Percentiles rank a stretch among this genome's conserved stretches.
These are phyloP conservation scores for Endotrypanum monterogeii DNA, from an alignment of 208 protist genomes.

Conservation along the genomic window DNA sequence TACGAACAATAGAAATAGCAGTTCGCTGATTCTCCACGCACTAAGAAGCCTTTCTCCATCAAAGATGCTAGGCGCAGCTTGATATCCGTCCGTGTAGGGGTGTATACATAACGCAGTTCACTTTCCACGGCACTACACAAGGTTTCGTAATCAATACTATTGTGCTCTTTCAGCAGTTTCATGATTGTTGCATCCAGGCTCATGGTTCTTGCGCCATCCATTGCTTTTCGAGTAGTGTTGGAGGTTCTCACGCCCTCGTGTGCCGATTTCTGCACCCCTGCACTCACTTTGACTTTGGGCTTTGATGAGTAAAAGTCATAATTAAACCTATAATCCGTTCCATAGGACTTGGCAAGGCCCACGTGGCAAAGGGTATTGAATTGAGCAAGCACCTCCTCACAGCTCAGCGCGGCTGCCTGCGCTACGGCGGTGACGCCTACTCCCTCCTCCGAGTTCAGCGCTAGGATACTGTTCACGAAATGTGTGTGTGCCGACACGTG, in stretches of 20 bases:
- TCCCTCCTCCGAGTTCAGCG: slow-evolving; percentile 38
- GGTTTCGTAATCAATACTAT: slow-evolving; percentile 47
- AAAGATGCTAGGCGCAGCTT: slow-evolving; percentile 63
- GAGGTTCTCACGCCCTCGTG: slow-evolving; percentile 6
- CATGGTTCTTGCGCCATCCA: slow-evolving; percentile 36
- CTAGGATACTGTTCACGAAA: slow-evolving; percentile 69
- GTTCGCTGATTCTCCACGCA: slow-evolving; percentile 33
- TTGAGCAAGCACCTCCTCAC: slow-evolving; percentile 37
- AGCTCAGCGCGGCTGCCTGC: slow-evolving; percentile 21
- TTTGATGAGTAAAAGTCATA: slow-evolving; percentile 32
- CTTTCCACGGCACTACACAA: slow-evolving; percentile 47
- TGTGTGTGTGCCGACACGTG: slow-evolving; percentile 62
- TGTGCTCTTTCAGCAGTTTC: slow-evolving; percentile 64
- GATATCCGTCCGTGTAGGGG: slow-evolving; percentile 49
- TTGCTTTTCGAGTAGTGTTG: slow-evolving; percentile 3
- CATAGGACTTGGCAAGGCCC: slow-evolving; percentile 30
- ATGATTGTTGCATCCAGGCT: slow-evolving; percentile 71
- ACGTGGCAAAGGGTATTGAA: slow-evolving; percentile 39
- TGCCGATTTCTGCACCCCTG: slow-evolving; percentile 18
- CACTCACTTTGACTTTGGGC: slow-evolving; percentile 34
- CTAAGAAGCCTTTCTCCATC: slow-evolving; percentile 72
- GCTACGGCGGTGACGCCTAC: slow-evolving; percentile 20
- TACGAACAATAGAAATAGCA: slow-evolving; percentile 34
- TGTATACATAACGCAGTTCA: slow-evolving; percentile 33
- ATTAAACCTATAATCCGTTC: slow-evolving; percentile 43